phyloP scores from a whole-genome alignment of 306 rosid genomes.

The Macrotyloma uniflorum region DNA sequence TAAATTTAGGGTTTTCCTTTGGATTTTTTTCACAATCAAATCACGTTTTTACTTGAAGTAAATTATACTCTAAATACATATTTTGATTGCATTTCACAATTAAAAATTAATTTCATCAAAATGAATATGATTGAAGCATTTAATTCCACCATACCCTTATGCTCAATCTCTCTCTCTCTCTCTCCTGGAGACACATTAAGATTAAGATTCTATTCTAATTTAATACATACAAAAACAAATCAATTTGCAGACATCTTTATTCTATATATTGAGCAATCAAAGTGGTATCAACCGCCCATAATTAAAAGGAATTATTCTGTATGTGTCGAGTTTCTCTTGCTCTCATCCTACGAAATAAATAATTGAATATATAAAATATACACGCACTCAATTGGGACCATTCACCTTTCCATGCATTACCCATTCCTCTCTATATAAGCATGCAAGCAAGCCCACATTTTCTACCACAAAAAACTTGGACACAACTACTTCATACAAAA shows the following conservation, averaged over 20 bases:
- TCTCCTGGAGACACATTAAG: background rate
- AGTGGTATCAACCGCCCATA: background rate
- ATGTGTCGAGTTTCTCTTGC: background rate
- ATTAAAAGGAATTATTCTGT: background rate
- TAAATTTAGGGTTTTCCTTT: too few relatives aligned
- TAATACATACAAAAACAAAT: background rate
- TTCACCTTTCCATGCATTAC: background rate
- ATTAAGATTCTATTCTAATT: conserved; percentile 38
- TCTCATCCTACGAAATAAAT: conserved; percentile 7
- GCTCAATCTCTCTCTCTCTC: background rate
- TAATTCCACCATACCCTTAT: background rate
- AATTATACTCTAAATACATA: background rate
- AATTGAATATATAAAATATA: background rate
- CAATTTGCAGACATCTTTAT: conserved; percentile 13
- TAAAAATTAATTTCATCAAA: background rate
- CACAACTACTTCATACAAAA: background rate
- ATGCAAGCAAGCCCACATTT: background rate
- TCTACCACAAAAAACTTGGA: background rate
- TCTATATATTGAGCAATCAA: background rate
- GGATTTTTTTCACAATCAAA: background rate
- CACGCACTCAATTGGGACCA: background rate
- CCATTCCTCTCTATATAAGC: conserved; percentile 38
- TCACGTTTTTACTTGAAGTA: background rate
- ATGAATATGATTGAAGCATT: background rate
- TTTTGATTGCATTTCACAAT: background rate